Base-by-base conservation (phyloP, 2,329 filamentous ascomycete genomes). In the Lasiodiplodia hormozganensis region DNA sequence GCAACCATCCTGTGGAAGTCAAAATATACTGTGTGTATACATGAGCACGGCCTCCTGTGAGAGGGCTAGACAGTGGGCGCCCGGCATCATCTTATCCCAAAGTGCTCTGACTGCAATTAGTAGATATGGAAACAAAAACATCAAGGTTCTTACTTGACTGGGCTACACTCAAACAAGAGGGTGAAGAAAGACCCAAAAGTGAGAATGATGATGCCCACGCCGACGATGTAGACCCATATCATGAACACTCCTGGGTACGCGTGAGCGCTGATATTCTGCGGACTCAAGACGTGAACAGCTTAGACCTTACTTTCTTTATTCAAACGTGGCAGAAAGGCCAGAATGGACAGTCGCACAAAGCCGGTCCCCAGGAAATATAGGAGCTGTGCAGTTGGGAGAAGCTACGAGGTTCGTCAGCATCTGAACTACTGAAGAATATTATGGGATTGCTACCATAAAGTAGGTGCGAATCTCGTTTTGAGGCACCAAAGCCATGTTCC, bases 301-400 rank as follows among this genome's bases (percentile, higher is more conserved):
- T 18, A 23, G 25, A 3, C 53, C 76, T 71, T 72, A 80, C 79
- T 75, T 21, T 79, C 76, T 70, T 75, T 76, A 57, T 70, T 72
- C 16, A 81, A 72, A n/a, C 78, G 75, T 11, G 76, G 74, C 14
- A 81, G 69, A 68, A 81, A 80, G 7, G 76, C 75, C 10, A 78
- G 72, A 38, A 81, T 78, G 2, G 78, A 74, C 18, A 80, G 65
- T 54, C 79, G 73, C 28, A 80, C 74, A 4, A 77, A 68, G 18
- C 76, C 78, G 1, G 78, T 73, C 2, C 70, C 72, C 68, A 77
- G 73, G 65, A 81, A 77, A 65, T 70, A 73, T 12, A 73, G 25
- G 2, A 74, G 47, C 21, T 71, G 69, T 49, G 70, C 28, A 67
- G 72, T 69, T 71, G 70, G 43, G 62, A 72, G 58, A 49, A 72